Evolutionary conservation across 83 land plant genomes (phyloP), one percentile per base, ranked within the genome.

Genomic region (Diphasiastrum complanatum): DNA sequence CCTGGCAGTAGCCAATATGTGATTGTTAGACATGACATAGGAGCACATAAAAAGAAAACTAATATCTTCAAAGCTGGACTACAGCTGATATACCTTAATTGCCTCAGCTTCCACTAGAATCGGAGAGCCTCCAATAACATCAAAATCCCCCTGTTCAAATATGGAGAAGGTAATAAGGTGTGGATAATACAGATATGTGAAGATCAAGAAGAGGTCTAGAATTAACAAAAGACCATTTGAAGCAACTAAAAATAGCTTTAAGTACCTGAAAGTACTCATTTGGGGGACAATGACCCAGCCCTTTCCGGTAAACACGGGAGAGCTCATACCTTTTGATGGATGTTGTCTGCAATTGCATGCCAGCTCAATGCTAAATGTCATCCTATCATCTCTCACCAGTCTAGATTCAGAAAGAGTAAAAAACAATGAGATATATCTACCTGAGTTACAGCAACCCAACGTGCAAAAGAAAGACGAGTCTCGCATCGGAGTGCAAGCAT

Each of bases 41-140:
- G n/a, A n/a, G n/a, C n/a, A n/a, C n/a, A n/a, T n/a, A n/a, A n/a
- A n/a, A n/a, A n/a, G n/a, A n/a, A n/a, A n/a, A n/a, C n/a, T n/a
- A n/a, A n/a, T n/a, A n/a, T n/a, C n/a, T n/a, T n/a, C n/a, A n/a
- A n/a, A n/a, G n/a, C n/a, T n/a, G n/a, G n/a, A n/a, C n/a, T n/a
- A n/a, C n/a, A n/a, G n/a, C n/a, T n/a, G n/a, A n/a, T n/a, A n/a
- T 61, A 88, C 98, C 91, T 92, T 92, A 26, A 92, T 78, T 56
- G 55, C 78, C 67, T 92, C 98, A 23, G 91, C 95, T 56, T 88
- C 98, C 20, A 81, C 85, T 36, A 92, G 47, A 54, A 79, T 70
- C 18, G 72, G 53, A 48, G 82, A 72, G 49, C 96, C 98, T 58
- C 98, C 98, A 75, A 88, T 45, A 33, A 88, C 78, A 61, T 88